Percentiles rank a stretch among this genome's conserved stretches.
Evolutionary conservation across 495 filamentous ascomycete genomes (phyloP).

Genomic region (Staphylotrichum longicolle): DNA sequence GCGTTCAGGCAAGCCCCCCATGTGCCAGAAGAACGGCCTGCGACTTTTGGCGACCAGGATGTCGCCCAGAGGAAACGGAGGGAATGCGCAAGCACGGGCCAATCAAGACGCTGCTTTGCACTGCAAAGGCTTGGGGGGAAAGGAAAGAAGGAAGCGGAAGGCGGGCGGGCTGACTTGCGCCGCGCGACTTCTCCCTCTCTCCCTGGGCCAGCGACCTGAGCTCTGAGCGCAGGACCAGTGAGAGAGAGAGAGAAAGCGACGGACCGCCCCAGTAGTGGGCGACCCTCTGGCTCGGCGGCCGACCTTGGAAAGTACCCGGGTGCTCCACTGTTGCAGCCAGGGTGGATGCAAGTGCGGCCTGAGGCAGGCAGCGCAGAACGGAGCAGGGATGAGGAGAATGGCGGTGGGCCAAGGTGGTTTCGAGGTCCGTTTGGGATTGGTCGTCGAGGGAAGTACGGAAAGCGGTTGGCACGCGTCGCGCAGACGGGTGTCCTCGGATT

Average conservation of each 20-base stretch:
- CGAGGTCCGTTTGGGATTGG: conserved; percentile 15
- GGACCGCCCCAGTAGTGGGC: neutral
- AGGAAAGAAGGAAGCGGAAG: neutral
- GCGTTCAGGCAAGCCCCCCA: conserved; percentile 20
- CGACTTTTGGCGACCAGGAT: conserved; percentile 19
- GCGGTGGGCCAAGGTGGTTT: conserved; percentile 22
- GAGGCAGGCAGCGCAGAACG: conserved; percentile 25
- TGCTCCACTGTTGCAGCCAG: conserved; percentile 5
- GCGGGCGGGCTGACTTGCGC: conserved; percentile 1
- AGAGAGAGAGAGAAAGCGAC: neutral
- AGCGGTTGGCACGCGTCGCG: conserved; percentile 12
- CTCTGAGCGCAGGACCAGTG: neutral
- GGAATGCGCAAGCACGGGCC: conserved; percentile 23
- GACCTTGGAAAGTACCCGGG: conserved; percentile 6
- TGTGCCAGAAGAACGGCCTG: conserved; percentile 24
- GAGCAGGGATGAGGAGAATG: conserved; percentile 13
- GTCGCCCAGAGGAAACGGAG: conserved; percentile 15
- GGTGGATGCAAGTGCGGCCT: conserved; percentile 17
- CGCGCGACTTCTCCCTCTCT: neutral
- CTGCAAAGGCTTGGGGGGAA: conserved; percentile 1
- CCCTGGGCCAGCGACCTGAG: neutral
- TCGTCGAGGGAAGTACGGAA: conserved; percentile 11
- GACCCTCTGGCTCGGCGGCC: neutral
- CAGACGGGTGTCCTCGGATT: neutral
- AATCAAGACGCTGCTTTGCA: conserved; percentile 22